Evolutionary conservation across 1,139 yeast genomes (phyloP).

Genomic region (Suhomyces maxii): DNA sequence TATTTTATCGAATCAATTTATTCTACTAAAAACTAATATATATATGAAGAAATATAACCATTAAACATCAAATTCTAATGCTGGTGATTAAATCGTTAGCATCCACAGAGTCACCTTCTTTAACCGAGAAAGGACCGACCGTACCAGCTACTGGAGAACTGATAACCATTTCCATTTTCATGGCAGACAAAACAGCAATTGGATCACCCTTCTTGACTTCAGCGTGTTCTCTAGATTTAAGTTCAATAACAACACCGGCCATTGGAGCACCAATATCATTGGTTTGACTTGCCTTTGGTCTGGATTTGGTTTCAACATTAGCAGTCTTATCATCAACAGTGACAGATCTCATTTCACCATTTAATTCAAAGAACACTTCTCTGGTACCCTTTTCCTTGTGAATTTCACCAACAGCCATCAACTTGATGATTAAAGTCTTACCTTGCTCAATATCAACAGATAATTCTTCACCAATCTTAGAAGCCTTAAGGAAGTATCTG

Average conservation of each 20-base stretch:
- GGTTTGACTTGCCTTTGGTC: constrained; percentile 92
- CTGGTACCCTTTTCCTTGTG: constrained; percentile 83
- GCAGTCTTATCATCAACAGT: constrained; percentile 86
- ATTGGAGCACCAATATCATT: constrained; percentile 98
- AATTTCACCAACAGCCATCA: constrained; percentile 90
- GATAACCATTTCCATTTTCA: constrained; percentile 99
- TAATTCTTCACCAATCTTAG: constrained; percentile 84
- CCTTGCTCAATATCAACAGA: constrained; percentile 91
- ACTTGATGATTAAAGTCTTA: constrained; percentile 86
- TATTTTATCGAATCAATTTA: neutral
- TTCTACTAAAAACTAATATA: constrained; percentile 3
- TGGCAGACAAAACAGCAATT: constrained; percentile 89
- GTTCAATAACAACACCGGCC: constrained; percentile 98
- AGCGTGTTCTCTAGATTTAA: constrained; percentile 82
- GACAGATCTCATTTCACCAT: constrained; percentile 97
- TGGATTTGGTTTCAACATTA: constrained; percentile 77
- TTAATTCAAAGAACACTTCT: constrained; percentile 96
- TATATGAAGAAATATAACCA: constrained; percentile 2
- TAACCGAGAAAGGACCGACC: constrained; percentile 71
- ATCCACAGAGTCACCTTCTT: constrained; percentile 94
- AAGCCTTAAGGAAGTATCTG: constrained; percentile 81
- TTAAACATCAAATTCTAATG: constrained; percentile 20
- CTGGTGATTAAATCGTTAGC: constrained; percentile 75
- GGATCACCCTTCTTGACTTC: constrained; percentile 97
- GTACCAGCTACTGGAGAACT: constrained; percentile 88